Base-by-base conservation (phyloP, 1,284 basidiomycete genomes). In the Schizophyllum commune region DNA sequence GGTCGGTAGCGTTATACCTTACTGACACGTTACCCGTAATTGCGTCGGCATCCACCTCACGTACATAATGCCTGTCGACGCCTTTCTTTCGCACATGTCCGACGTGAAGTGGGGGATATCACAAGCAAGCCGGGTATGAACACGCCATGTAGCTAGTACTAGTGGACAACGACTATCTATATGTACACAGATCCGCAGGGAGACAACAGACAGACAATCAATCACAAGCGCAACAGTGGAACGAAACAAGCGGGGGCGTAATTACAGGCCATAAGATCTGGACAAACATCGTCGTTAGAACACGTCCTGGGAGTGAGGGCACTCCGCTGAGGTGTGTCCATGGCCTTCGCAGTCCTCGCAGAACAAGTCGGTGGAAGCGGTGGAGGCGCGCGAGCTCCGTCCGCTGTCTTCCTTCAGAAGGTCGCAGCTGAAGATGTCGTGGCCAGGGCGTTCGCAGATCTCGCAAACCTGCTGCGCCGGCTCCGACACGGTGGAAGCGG, bases 361-460 rank as follows among this genome's bases (percentile, higher is more conserved):
- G 69, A 83, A 86, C 54, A 83, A 66, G 60, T 82, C 78, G 32
- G 66, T 62, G 52, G 61, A 60, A 11, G 59, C 64, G 21, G 58
- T 52, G 57, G 56, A 57, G 52, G 6, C n/a, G 6, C 52, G 52
- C 21, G 52, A 54, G 52, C 34, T 39, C 34, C 34, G 34, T 39
- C 34, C 34, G 34, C 34, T 8, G 57, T 76, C 77, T 20, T 77
- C 78, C 64, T 79, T 79, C 60, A 81, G 68, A 59, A 91, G 77
- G 65, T 85, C 83, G 69, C 91, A 93, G 52, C 81, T 86, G 72
- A 91, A 91, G 61, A 92, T 89, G 68, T 93, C 91, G 69, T 94
- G 92, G 2, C 89, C 91, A 0, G 84, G 83, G 65, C 82, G 79
- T 72, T 92, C 90, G 73, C 92, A 94, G 52, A 94, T 89, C 71